A percentile compares a stretch with the other conserved stretches of the same genome.
Conservation (phyloP, 805 yeast genomes). For the Phaffomyces thermotolerans region DNA sequence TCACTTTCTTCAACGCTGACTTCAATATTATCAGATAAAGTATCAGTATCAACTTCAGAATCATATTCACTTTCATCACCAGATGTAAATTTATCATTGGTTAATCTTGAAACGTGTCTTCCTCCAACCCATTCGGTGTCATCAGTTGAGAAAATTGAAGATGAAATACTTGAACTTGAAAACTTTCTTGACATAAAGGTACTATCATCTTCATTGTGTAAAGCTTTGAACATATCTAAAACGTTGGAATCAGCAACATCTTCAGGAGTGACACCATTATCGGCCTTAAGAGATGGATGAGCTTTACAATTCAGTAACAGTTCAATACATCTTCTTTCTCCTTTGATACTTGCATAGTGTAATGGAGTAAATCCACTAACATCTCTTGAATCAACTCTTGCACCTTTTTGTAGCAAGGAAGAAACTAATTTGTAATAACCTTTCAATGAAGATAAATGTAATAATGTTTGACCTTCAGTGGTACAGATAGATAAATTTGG, state of each 20-base stretch:
- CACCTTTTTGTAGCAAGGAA: constrained; percentile 57
- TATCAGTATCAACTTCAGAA: constrained; percentile 15
- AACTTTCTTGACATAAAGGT: constrained; percentile 17
- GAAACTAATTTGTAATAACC: constrained; percentile 59
- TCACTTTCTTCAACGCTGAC: constrained; percentile 5
- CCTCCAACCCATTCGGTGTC: constrained; percentile 23
- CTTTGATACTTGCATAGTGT: constrained; percentile 76
- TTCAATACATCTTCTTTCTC: constrained; percentile 60
- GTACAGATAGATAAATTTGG: constrained; percentile 83
- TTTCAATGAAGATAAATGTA: constrained; percentile 77
- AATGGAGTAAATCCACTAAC: constrained; percentile 79
- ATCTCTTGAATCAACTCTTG: constrained; percentile 68
- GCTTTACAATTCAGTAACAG: constrained; percentile 60
- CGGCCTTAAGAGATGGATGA: constrained; percentile 42
- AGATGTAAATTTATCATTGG: constrained; percentile 24
- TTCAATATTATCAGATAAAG: constrained; percentile 18
- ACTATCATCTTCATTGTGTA: background rate
- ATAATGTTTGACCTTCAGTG: constrained; percentile 74
- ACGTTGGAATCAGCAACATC: constrained; percentile 34
- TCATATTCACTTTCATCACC: constrained; percentile 20
- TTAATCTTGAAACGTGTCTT: constrained; percentile 29
- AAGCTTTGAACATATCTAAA: constrained; percentile 23
- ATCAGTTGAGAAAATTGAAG: constrained; percentile 27
- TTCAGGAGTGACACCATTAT: constrained; percentile 40
- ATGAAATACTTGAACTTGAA: constrained; percentile 20